Evolutionary conservation across 129 eudicot genomes (phyloP).

Genomic region (Pittosporum tobira): DNA sequence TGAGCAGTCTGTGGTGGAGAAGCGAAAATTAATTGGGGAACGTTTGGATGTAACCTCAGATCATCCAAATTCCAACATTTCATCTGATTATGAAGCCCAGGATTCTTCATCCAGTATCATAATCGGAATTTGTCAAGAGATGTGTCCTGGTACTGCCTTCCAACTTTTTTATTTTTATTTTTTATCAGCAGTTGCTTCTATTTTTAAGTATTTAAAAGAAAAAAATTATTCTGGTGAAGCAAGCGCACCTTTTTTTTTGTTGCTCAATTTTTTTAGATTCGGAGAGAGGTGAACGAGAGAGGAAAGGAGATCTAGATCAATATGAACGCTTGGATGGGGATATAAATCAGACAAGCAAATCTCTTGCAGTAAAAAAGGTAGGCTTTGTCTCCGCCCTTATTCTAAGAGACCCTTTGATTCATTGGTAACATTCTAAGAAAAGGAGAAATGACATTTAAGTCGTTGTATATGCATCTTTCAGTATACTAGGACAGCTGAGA

Average conservation of each 20-base stretch:
- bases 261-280: conserved; percentile 41
- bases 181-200: neutral
- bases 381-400: neutral
- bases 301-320: conserved; percentile 98
- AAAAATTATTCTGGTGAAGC: conserved; percentile 1
- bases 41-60: conserved; percentile 34
- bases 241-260: neutral
- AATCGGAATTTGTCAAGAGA: conserved; percentile 76
- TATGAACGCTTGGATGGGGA: conserved; percentile 93
- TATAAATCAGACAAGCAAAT: conserved; percentile 69
- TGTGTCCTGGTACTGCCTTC: conserved; percentile 55
- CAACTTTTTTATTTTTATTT: neutral
- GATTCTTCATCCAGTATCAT: conserved; percentile 48
- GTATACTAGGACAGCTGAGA: conserved; percentile 97
- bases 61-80: conserved; percentile 28
- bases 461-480: conserved; percentile 27
- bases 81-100: conserved; percentile 45
- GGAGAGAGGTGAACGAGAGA: conserved; percentile 91
- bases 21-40: conserved; percentile 29
- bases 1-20: conserved; percentile 34
- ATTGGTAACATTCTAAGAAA: neutral
- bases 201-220: no score
- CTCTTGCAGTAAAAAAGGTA: conserved; percentile 93
- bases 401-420: neutral
- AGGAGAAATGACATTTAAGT: conserved; percentile 1